Evolutionary conservation across 768 basidiomycete species (phyloP).

Genomic region (Kwoniella sp.): DNA sequence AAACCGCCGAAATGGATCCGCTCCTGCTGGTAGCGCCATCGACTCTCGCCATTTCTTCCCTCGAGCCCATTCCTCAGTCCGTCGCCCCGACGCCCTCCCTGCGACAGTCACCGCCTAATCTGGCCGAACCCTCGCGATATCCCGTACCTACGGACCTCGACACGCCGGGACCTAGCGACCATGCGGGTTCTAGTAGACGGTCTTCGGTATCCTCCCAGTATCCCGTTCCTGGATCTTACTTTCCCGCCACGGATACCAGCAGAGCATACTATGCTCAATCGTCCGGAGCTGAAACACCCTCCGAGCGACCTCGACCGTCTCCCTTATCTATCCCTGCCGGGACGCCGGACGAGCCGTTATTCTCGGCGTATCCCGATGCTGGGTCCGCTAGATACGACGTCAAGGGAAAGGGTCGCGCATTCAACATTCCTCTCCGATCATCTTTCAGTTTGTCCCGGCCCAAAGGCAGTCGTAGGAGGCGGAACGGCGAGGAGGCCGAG

Average conservation of each 20-base stretch:
- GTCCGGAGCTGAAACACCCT: conserved; percentile 18
- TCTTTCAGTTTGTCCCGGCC: conserved; percentile 7
- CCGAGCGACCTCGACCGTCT: conserved; percentile 23
- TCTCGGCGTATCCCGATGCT: conserved; percentile 39
- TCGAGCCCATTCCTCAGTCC: conserved; percentile 38
- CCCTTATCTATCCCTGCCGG: conserved; percentile 27
- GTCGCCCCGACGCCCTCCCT: conserved; percentile 27
- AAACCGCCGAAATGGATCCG: conserved; percentile 9
- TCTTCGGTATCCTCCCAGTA: conserved; percentile 14
- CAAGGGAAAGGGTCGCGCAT: conserved; percentile 28
- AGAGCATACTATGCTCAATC: conserved; percentile 2
- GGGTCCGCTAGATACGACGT: conserved; percentile 7
- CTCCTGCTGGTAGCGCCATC: conserved; percentile 18
- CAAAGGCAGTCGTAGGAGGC: background rate
- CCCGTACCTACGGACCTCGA: background rate
- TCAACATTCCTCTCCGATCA: conserved; percentile 14
- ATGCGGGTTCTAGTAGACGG: conserved; percentile 12
- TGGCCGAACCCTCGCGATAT: conserved; percentile 17
- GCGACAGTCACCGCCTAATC: conserved; percentile 5
- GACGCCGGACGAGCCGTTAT: conserved; percentile 37
- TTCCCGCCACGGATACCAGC: conserved; percentile 11
- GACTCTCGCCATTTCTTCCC: conserved; percentile 21
- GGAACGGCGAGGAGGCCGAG: conserved; percentile 3
- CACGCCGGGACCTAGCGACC: background rate
- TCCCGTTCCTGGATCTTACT: conserved; percentile 35